Percentiles rank a stretch among this genome's conserved stretches.
phyloP scores from a whole-genome alignment of 306 rosid genomes.

The Vigna hirtella region DNA sequence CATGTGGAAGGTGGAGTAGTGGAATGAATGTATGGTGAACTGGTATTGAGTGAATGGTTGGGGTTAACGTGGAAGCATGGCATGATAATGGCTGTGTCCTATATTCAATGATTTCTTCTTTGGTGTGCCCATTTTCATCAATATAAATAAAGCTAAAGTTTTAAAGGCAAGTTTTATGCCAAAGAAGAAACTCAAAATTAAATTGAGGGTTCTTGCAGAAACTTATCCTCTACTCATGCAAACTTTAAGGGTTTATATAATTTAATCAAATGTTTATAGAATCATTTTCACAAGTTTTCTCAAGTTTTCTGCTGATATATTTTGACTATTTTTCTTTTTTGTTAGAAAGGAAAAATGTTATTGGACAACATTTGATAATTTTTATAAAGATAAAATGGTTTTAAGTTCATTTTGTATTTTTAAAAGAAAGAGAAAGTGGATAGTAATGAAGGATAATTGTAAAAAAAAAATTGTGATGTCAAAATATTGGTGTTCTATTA shows the following conservation, averaged over 20 bases:
- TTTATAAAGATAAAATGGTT: too few relatives aligned
- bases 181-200: background rate
- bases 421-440: too few relatives aligned
- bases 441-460: too few relatives aligned
- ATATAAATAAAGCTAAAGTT: constrained; percentile 14
- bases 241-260: background rate
- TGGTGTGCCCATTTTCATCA: constrained; percentile 1
- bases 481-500: too few relatives aligned
- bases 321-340: too few relatives aligned
- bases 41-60: background rate
- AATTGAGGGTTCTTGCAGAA: constrained; percentile 12
- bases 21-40: constrained; percentile 12
- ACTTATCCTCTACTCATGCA: background rate
- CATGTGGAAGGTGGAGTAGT: background rate
- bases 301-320: too few relatives aligned
- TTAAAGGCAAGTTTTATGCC: background rate
- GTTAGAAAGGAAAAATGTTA: too few relatives aligned
- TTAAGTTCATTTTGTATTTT: too few relatives aligned
- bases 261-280: background rate
- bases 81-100: background rate
- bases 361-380: too few relatives aligned
- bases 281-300: background rate
- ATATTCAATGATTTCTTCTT: background rate
- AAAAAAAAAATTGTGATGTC: too few relatives aligned
- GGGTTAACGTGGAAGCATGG: constrained; percentile 1